Base-by-base conservation (phyloP, 345 rosid genomes). In the Triadica sebifera region DNA sequence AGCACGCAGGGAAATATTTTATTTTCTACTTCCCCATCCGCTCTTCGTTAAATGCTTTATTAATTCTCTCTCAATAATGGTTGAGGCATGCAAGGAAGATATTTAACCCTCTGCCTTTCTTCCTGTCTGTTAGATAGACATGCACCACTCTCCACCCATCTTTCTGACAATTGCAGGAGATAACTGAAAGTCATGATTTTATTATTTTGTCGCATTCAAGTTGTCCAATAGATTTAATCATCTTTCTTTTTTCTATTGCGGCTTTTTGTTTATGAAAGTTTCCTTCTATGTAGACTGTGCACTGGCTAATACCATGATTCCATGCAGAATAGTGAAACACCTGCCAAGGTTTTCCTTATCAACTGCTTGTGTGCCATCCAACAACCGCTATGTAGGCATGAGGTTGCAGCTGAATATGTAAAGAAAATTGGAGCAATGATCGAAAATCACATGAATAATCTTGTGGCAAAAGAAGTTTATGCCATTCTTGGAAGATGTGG, bases 261-360 rank as follows among this genome's bases (percentile, higher is more conserved):
- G 45, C 45, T 24, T n/a, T 43, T 16, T 59, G 9, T 16, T 49
- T 22, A 20, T 10, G 39, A 5, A 15, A 12, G 8, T 22, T 51
- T 52, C n/a, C 49, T 59, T 60, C 51, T 19, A 17, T 47, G 38
- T 38, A 12, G 52, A 43, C 34, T 78, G 72, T 58, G 62, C 58
- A 49, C 75, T 64, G 55, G 51, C 39, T 50, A 25, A 57, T 61
- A 56, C 61, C 39, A n/a, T 69, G 39, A 25, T 51, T 16, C 52
- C 80, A 45, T 81, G 85, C 91, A 93, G 99, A 91, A 87, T 79
- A 87, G 83, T 0, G 96, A 91, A 83, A 86, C 86, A 65, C 93
- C 99, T 8, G 83, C 98, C 29, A 91, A 91, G 78, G 89, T 95
- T 58, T 95, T 95, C 90, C 96, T 95, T 74, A 83, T 95, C 86